Evolutionary conservation across 2,329 filamentous ascomycete genomes (phyloP).

Genomic region (Diaporthe sp.): DNA sequence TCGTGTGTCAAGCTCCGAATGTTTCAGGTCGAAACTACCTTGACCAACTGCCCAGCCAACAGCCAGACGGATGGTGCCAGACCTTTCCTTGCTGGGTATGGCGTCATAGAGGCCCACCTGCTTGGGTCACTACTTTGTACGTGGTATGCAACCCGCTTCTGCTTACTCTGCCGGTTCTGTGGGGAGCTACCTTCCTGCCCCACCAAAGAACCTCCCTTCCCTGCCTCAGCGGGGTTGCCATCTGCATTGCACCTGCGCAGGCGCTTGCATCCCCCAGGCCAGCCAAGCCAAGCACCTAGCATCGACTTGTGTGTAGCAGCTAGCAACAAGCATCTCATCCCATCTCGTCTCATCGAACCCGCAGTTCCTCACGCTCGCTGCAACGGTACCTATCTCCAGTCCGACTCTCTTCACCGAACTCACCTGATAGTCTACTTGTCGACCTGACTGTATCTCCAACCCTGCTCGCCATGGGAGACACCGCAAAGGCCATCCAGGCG

Average conservation of each 20-base stretch:
- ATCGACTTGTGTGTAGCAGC: background rate
- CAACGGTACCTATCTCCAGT: background rate
- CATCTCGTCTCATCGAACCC: conserved; percentile 5
- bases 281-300: conserved; percentile 18
- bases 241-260: background rate
- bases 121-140: background rate
- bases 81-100: conserved; percentile 17
- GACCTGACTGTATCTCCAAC: background rate
- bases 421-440: background rate
- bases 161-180: background rate
- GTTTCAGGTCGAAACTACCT: conserved; percentile 10
- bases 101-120: conserved; percentile 26
- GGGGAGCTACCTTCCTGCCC: background rate
- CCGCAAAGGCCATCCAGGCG: conserved; percentile 54
- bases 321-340: conserved; percentile 5
- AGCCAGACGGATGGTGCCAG: background rate
- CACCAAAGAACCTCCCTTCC: background rate
- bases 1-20: background rate
- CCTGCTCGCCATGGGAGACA: conserved; percentile 39
- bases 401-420: background rate
- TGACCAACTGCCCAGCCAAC: background rate
- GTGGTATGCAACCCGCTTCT: background rate
- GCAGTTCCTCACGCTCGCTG: background rate
- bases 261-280: conserved; percentile 3
- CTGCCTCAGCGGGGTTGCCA: background rate